These are phyloP conservation scores for Claviceps pazoutovae DNA, from an alignment of 2,329 filamentous ascomycete genomes.

Conservation along the genomic window DNA sequence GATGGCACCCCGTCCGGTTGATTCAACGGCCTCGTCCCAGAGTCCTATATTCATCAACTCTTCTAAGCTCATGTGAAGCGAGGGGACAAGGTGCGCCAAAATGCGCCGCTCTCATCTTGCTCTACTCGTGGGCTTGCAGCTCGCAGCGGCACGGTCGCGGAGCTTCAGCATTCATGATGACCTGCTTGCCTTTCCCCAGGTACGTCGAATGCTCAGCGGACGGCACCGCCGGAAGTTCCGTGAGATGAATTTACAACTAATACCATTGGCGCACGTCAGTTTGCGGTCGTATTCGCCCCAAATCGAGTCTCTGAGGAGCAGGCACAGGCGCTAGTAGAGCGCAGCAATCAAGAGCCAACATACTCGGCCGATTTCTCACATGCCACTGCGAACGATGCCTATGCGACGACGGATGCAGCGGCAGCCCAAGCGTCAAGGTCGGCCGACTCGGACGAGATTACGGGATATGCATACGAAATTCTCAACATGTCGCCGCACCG, in stretches of 20 bases:
- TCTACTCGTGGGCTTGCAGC: constrained; percentile 30
- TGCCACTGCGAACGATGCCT: constrained; percentile 21
- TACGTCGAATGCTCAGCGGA: constrained; percentile 25
- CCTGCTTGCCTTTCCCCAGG: constrained; percentile 74
- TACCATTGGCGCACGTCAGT: constrained; percentile 33
- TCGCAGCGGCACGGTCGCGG: constrained; percentile 33
- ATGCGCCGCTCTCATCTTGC: constrained; percentile 38
- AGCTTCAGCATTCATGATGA: constrained; percentile 82
- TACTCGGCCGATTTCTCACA: constrained; percentile 27
- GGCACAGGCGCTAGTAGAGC: constrained; percentile 47
- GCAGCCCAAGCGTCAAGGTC: constrained; percentile 9
- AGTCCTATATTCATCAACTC: not conserved
- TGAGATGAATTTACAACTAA: constrained; percentile 1
- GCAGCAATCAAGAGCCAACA: constrained; percentile 19
- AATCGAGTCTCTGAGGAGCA: constrained; percentile 57
- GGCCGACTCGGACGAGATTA: constrained; percentile 18
- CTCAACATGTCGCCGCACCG: constrained; percentile 56
- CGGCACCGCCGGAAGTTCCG: not conserved
- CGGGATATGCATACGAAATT: constrained; percentile 45
- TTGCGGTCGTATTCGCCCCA: constrained; percentile 64
- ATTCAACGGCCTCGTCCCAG: not conserved
- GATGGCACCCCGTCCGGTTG: not conserved
- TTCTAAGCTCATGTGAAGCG: constrained; percentile 17
- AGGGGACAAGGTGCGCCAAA: constrained; percentile 13
- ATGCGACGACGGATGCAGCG: not conserved